Base-by-base conservation (phyloP, 805 yeast genomes). In the Candida orba region DNA sequence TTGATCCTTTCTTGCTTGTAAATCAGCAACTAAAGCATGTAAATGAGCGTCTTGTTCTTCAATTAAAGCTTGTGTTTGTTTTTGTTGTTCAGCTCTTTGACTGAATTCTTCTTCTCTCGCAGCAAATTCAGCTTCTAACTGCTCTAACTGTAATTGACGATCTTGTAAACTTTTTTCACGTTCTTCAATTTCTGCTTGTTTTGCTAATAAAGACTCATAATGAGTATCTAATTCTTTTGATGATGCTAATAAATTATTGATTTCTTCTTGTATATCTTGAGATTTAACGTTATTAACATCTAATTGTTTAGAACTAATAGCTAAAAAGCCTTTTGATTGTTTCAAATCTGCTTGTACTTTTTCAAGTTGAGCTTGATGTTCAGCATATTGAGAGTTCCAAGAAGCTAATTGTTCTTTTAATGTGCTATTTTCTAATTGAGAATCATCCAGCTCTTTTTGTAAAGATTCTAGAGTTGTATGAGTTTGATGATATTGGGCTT, bases 401-500 rank as follows among this genome's bases (percentile, higher is more conserved):
- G 65, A 64, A 13, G 83, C 80, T 42, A 90, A 71, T 50, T 75
- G 75, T 53, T 85, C 95, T 54, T 82, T 86, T 54, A 84, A 65
- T 4, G 73, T 57, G 14, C 76, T 68, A 51, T 84, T 86, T 52
- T 76, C 75, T 56, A 77, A 75, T 63, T 85, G 90, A n/a, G 83
- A 73, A 39, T 74, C 76, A 43, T 82, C 86, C 37, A 82, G 68
- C 17, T 74, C 72, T 5, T 71, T 59, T 53, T 83, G 84, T 41
- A 81, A 66, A 37, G 75, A 76, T 51, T 77, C 78, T 49, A 83
- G 69, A 49, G 83, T 79, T 0, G 78, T 60, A 47, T 86, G 84
- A 38, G 82, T 72, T 6, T 84, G 79, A 60, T 85, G 83, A 54
- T 76, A 75, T 53, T 77, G 83, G 10, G 95, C 95, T 60, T 89